A percentile compares a stretch with the other conserved stretches of the same genome.
These are phyloP conservation scores for Ceratocystis eucalypticola DNA, from an alignment of 2,329 filamentous ascomycete genomes.

Conservation along the genomic window DNA sequence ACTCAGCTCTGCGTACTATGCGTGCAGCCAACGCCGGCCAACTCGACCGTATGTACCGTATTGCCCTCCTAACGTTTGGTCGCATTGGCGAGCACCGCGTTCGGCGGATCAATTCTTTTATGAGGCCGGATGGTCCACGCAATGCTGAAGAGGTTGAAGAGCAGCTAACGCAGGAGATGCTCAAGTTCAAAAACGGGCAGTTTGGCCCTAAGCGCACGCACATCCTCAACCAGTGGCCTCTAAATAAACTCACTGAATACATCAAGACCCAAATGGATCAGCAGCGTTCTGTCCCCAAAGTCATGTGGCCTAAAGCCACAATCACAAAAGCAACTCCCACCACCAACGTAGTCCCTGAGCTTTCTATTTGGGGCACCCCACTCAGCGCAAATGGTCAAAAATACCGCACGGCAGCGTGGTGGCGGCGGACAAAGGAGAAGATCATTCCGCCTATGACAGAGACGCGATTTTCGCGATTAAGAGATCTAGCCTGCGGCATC, in stretches of 20 bases:
- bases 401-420: slow-evolving; percentile 28
- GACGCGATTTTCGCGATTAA: slow-evolving; percentile 6
- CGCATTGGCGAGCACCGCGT: slow-evolving; percentile 39
- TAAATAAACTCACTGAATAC: slow-evolving; percentile 31
- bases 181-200: background rate
- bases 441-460: slow-evolving; percentile 31
- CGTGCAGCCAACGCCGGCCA: slow-evolving; percentile 42
- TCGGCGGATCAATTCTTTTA: slow-evolving; percentile 32
- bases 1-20: slow-evolving; percentile 34
- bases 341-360: slow-evolving; percentile 27
- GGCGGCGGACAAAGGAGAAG: slow-evolving; percentile 32
- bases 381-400: slow-evolving; percentile 15
- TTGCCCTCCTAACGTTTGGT: slow-evolving; percentile 40
- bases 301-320: slow-evolving; percentile 25
- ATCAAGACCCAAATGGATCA: slow-evolving; percentile 31
- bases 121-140: slow-evolving; percentile 27
- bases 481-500: slow-evolving; percentile 12
- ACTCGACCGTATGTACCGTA: slow-evolving; percentile 31
- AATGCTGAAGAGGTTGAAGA: slow-evolving; percentile 32
- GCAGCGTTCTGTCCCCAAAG: slow-evolving; percentile 22
- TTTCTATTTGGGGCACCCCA: slow-evolving; percentile 39
- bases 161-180: slow-evolving; percentile 19
- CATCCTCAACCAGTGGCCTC: slow-evolving; percentile 39
- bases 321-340: slow-evolving; percentile 6
- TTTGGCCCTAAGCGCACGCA: slow-evolving; percentile 15